Evolutionary conservation across 2,329 filamentous ascomycete genomes (phyloP).

Genomic region (Acephala macrosclerotiorum): DNA sequence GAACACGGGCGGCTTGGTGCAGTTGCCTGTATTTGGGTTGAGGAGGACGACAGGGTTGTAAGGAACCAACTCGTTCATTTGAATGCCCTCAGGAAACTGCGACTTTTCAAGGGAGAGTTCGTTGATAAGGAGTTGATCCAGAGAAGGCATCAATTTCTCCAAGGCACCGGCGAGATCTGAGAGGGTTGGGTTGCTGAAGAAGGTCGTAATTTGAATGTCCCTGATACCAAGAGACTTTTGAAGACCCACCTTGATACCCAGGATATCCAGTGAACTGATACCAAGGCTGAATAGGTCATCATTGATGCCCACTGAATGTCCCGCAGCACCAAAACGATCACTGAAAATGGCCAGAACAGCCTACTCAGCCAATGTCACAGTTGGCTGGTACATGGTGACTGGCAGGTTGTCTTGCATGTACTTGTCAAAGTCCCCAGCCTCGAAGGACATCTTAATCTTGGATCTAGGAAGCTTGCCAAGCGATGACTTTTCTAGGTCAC

Average conservation of each 20-base stretch:
- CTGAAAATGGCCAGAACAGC: slow-evolving; percentile 33
- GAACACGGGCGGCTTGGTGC: slow-evolving; percentile 49
- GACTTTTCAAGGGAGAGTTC: not conserved
- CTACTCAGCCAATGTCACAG: slow-evolving; percentile 34
- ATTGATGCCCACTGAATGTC: slow-evolving; percentile 30
- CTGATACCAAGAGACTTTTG: slow-evolving; percentile 34
- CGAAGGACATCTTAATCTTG: slow-evolving; percentile 44
- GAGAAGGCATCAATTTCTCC: slow-evolving; percentile 18
- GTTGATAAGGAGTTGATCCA: not conserved
- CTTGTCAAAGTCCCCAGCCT: slow-evolving; percentile 41
- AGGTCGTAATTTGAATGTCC: slow-evolving; percentile 47
- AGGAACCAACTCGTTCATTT: not conserved
- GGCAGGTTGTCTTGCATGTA: slow-evolving; percentile 16
- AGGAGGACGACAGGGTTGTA: slow-evolving; percentile 49
- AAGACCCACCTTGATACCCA: slow-evolving; percentile 29
- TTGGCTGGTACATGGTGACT: slow-evolving; percentile 27
- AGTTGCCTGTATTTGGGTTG: slow-evolving; percentile 28
- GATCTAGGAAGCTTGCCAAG: slow-evolving; percentile 51
- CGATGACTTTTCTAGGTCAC: slow-evolving; percentile 45
- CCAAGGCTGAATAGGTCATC: slow-evolving; percentile 44
- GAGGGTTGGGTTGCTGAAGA: slow-evolving; percentile 47
- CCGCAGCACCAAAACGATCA: slow-evolving; percentile 26
- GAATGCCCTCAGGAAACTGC: not conserved
- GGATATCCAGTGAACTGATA: slow-evolving; percentile 37
- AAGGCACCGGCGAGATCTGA: slow-evolving; percentile 41